Evolutionary conservation across 1,139 yeast genomes (phyloP).

Genomic region (Eremothecium coryli): DNA sequence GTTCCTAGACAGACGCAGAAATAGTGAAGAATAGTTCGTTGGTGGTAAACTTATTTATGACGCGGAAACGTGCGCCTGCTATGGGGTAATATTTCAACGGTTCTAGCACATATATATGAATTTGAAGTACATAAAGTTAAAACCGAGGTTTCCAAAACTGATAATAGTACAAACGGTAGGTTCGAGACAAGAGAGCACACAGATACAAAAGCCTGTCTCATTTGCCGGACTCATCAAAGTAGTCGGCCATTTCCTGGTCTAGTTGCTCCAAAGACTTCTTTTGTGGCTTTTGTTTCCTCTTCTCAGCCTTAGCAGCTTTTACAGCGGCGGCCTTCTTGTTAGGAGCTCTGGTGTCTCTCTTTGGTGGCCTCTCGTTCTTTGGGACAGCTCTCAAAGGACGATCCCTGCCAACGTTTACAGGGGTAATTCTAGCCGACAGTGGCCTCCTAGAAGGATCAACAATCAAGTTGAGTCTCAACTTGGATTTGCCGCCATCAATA

Average conservation of each 20-base stretch:
- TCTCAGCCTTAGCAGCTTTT: slow-evolving; percentile 32
- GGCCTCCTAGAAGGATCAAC: slow-evolving; percentile 80
- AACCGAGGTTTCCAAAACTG: background rate
- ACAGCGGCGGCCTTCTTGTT: slow-evolving; percentile 32
- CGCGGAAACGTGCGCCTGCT: too few relatives aligned
- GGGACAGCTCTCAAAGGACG: slow-evolving; percentile 19
- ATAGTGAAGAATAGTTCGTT: too few relatives aligned
- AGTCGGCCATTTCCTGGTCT: slow-evolving; percentile 91
- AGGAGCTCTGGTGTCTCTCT: slow-evolving; percentile 27
- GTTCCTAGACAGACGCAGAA: slow-evolving; percentile 27
- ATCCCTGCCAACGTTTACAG: slow-evolving; percentile 23
- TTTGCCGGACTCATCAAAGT: slow-evolving; percentile 38
- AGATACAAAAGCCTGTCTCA: background rate
- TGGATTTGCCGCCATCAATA: slow-evolving; percentile 76
- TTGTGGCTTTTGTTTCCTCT: slow-evolving; percentile 35
- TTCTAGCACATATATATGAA: too few relatives aligned
- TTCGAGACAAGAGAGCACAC: background rate
- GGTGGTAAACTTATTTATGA: background rate
- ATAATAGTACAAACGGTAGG: background rate
- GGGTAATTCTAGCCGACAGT: slow-evolving; percentile 29
- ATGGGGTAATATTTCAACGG: too few relatives aligned
- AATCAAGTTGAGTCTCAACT: slow-evolving; percentile 74
- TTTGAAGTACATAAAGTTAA: slow-evolving; percentile 1
- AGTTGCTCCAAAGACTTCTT: slow-evolving; percentile 82
- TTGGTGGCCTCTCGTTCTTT: slow-evolving; percentile 14